A percentile compares a stretch with the other conserved stretches of the same genome.
Evolutionary conservation across 108 stramenopile genomes (phyloP).

Genomic region (Schizochytrium sp.): DNA sequence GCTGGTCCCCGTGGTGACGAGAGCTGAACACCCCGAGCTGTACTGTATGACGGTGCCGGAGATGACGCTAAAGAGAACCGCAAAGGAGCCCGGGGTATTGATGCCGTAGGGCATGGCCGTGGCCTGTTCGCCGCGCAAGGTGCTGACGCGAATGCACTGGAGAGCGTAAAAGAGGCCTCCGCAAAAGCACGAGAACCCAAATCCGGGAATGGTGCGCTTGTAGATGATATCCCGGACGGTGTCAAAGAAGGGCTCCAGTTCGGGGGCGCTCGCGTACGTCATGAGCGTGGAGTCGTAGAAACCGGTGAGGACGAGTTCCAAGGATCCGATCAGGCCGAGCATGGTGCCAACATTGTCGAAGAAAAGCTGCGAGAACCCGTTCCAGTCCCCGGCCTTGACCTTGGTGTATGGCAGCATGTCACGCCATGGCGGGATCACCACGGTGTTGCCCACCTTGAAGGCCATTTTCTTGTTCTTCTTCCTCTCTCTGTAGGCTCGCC

Average conservation of each 20-base stretch:
- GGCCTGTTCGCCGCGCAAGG: constrained; percentile 1
- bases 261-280: not conserved
- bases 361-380: constrained; percentile 49
- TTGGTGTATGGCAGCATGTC: not conserved
- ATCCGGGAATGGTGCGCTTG: constrained; percentile 50
- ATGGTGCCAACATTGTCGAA: constrained; percentile 62
- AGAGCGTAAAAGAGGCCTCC: constrained; percentile 54
- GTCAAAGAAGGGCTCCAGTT: not conserved
- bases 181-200: constrained; percentile 48
- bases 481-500: no score
- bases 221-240: constrained; percentile 43
- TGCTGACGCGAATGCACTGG: constrained; percentile 42
- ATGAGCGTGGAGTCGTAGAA: not conserved
- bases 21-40: no score
- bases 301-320: not conserved
- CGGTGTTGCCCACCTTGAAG: not conserved
- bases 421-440: not conserved
- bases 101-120: constrained; percentile 66
- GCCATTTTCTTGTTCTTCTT: not conserved
- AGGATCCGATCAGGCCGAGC: constrained; percentile 38
- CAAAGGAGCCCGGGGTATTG: constrained; percentile 61
- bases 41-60: not conserved
- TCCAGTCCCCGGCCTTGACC: constrained; percentile 35
- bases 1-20: not conserved
- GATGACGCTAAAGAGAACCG: constrained; percentile 56